Base-by-base conservation (phyloP, 495 filamentous ascomycete species). In the Penicillium riverlandense region DNA sequence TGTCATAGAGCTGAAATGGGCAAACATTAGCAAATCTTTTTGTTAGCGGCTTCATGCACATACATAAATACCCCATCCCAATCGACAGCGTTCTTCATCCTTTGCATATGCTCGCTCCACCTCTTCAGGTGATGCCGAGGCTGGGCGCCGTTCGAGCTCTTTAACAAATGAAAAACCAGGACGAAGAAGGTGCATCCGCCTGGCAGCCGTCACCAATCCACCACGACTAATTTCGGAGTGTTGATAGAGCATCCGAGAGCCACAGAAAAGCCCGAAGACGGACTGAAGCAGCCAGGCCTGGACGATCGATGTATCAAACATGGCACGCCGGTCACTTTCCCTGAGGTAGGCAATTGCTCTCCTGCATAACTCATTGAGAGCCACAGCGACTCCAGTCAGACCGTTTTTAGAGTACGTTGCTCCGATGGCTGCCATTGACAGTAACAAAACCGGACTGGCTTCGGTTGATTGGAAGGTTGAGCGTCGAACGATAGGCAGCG, bases 191-290 rank as follows among this genome's bases (percentile, higher is more conserved):
- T 43, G 40, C 30, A 43, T 43, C 30, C 40, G 30, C 31, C 40
- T 43, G 34, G 40, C 40, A 8, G 40, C 40, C 30, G 40, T 43
- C 30, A 43, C 40, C 15, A 43, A 35, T 34, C 40, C 33, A 43
- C 29, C 40, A 14, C 40, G 27, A 43, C 40, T 43, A 34, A 43
- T 43, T 31, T 43, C 40, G 30, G 40, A 31, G 33, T 43, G 40
- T 43, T 43, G 40, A 34, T 43, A 43, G 34, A 43, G 40, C 40
- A 43, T 43, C 33, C 40, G 30, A 43, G 40, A 43, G 16, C 40
- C 40, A 31, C 40, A 43, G 34, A 43, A 43, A 14, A 43, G 40
- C 16, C 40, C 40, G 16, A 43, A 43, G 16, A 43, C 31, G 22
- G 40, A 43, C 29, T 43, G 40, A 22, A 43, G 40, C 11, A 43